These are phyloP conservation scores for Aplosporella prunicola DNA, from an alignment of 2,329 filamentous ascomycete genomes.

Conservation along the genomic window DNA sequence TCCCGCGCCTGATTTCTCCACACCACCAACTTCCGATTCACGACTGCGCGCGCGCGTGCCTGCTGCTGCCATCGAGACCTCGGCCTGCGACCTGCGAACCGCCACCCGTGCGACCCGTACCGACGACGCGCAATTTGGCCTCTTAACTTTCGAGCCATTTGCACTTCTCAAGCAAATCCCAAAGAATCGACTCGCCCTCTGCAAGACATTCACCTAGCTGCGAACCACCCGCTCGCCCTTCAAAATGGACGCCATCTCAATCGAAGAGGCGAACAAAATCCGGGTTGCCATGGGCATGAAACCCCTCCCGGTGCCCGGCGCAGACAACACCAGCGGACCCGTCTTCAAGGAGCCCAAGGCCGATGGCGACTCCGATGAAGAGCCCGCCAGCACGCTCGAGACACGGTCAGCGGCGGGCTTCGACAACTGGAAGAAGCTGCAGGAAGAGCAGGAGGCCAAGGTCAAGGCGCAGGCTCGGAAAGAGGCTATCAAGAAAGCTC, in stretches of 20 bases:
- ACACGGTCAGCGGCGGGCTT: constrained; percentile 63
- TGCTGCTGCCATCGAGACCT: no score
- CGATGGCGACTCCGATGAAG: constrained; percentile 50
- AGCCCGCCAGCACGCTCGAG: constrained; percentile 74
- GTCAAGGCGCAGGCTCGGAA: constrained; percentile 68
- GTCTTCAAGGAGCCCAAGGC: constrained; percentile 46
- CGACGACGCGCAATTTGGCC: no score
- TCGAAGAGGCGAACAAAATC: constrained; percentile 91
- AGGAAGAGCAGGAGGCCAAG: constrained; percentile 63
- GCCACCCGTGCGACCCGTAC: no score
- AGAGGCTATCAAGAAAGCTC: constrained; percentile 77
- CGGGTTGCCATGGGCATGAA: constrained; percentile 83
- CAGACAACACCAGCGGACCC: constrained; percentile 41
- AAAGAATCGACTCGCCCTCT: no score
- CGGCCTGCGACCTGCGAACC: no score
- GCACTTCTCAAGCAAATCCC: no score
- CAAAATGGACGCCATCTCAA: constrained; percentile 35
- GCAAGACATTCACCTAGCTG: no score
- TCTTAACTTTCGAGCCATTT: no score
- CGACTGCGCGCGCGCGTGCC: no score
- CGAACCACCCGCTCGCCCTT: constrained; percentile 12
- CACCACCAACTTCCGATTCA: no score
- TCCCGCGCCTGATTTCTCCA: no score
- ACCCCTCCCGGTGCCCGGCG: constrained; percentile 74
- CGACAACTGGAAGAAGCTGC: constrained; percentile 63